phyloP scores from a whole-genome alignment of 176 grass and related monocot genomes.

The Elaeis guineensis region DNA sequence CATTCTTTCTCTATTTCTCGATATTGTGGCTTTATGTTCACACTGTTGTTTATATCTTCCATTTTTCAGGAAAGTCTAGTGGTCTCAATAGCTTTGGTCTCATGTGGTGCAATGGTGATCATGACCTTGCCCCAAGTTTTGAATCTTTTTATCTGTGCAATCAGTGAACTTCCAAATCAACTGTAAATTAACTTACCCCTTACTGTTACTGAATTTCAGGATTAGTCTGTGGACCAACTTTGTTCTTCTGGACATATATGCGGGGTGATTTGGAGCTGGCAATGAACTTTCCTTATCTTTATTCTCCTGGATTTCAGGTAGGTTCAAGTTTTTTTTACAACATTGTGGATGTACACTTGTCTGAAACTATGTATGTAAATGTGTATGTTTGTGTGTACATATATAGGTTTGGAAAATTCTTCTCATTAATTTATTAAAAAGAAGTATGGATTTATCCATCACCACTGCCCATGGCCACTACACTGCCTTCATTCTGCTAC shows the following conservation, averaged over 20 bases:
- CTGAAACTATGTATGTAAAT: not conserved
- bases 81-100: constrained; percentile 95
- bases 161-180: not conserved
- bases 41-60: constrained; percentile 11
- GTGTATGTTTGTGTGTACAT: not conserved
- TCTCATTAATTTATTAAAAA: too few species aligned
- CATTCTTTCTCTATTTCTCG: constrained; percentile 4
- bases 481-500: too few species aligned
- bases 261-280: constrained; percentile 64
- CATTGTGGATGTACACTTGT: not conserved
- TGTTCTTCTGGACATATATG: constrained; percentile 84
- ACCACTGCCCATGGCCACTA: too few species aligned
- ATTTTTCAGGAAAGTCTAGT: constrained; percentile 74
- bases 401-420: too few species aligned
- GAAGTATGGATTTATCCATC: too few species aligned
- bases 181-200: not conserved
- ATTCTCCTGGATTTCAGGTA: constrained; percentile 83
- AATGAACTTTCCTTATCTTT: constrained; percentile 80
- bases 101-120: constrained; percentile 99
- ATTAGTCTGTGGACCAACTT: constrained; percentile 79
- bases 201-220: constrained; percentile 40
- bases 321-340: not conserved
- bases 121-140: not conserved
- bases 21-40: constrained; percentile 19
- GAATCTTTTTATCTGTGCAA: not conserved